phyloP scores from a whole-genome alignment of 2,329 filamentous ascomycete genomes.

The Colletotrichum viniferum region DNA sequence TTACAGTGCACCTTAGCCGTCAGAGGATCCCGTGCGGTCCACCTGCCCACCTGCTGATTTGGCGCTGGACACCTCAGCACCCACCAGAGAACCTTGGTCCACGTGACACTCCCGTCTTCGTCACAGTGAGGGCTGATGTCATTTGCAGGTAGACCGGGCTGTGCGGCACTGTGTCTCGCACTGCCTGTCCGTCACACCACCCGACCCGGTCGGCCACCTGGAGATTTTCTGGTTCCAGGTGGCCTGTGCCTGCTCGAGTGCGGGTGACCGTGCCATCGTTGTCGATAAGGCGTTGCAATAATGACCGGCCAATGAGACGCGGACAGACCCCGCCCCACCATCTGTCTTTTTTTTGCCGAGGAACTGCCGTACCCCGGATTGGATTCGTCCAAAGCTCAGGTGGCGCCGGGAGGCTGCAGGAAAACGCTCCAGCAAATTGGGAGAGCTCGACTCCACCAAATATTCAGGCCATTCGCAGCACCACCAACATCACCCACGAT shows the following conservation, averaged over 20 bases:
- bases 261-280: conserved; percentile 10
- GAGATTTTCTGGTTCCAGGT: neutral
- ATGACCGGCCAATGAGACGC: neutral
- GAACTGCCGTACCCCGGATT: conserved; percentile 19
- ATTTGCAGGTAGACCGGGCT: conserved; percentile 26
- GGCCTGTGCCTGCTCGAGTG: conserved; percentile 7
- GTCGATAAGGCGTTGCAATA: neutral
- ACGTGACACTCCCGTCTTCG: neutral
- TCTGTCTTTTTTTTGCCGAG: neutral
- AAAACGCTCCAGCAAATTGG: conserved; percentile 6
- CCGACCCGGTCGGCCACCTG: neutral
- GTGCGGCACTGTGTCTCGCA: conserved; percentile 5
- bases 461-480: neutral
- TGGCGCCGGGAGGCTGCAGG: neutral
- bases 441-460: conserved; percentile 12
- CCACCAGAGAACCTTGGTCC: conserved; percentile 12
- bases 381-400: conserved; percentile 10
- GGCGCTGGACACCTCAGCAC: neutral
- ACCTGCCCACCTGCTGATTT: neutral
- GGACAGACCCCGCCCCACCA: neutral
- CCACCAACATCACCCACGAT: neutral
- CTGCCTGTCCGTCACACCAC: neutral
- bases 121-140: conserved; percentile 3
- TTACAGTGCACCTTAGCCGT: neutral
- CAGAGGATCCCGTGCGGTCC: neutral